Evolutionary conservation across 768 basidiomycete genomes (phyloP).

Genomic region (Rhizopogon sp.): DNA sequence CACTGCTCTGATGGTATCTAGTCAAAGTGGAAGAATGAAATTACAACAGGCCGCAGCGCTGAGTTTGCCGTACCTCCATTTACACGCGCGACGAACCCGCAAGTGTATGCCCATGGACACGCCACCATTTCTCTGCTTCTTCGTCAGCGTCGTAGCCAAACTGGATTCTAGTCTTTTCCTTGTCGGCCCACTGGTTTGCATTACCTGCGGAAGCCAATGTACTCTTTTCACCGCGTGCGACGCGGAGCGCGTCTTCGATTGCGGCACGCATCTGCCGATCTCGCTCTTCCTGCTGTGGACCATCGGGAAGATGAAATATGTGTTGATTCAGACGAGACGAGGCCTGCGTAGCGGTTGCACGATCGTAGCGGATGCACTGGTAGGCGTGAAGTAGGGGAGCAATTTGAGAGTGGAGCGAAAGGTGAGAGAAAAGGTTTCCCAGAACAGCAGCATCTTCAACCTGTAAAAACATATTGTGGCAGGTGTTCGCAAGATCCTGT

Average conservation of each 20-base stretch:
- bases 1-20: not conserved
- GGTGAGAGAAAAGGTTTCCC: slow-evolving; percentile 46
- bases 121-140: slow-evolving; percentile 49
- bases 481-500: not conserved
- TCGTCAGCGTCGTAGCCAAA: slow-evolving; percentile 53
- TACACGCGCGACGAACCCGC: not conserved
- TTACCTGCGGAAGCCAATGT: slow-evolving; percentile 23
- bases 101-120: slow-evolving; percentile 20
- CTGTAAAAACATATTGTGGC: slow-evolving; percentile 16
- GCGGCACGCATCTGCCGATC: slow-evolving; percentile 47
- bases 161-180: slow-evolving; percentile 38
- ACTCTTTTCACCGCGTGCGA: slow-evolving; percentile 11
- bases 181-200: slow-evolving; percentile 57
- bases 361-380: slow-evolving; percentile 43
- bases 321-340: slow-evolving; percentile 46
- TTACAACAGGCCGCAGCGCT: not conserved
- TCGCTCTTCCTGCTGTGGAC: slow-evolving; percentile 44
- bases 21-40: not conserved
- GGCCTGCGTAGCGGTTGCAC: slow-evolving; percentile 44
- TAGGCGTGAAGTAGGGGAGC: slow-evolving; percentile 45
- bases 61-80: not conserved
- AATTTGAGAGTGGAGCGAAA: slow-evolving; percentile 40
- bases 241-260: slow-evolving; percentile 35
- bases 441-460: slow-evolving; percentile 34
- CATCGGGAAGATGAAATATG: slow-evolving; percentile 54